Evolutionary conservation across 1,284 basidiomycete genomes (phyloP), one percentile per base, ranked within the genome.

Genomic region (Tilletiopsis washingtonensis): DNA sequence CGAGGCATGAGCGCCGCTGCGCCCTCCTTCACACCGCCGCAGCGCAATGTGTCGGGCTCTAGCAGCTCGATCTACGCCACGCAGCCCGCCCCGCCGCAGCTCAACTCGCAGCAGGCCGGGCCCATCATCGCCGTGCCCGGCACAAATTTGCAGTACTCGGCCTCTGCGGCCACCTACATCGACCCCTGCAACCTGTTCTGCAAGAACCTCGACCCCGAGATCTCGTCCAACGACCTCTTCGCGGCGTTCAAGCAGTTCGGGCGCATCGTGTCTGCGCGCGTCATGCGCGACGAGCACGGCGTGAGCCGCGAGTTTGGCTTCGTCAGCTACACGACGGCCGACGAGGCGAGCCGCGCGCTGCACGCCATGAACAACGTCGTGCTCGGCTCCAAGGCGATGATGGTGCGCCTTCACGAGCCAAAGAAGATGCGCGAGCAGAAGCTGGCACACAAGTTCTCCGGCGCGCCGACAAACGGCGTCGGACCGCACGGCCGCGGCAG

Each of bases 241-340:
- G 40, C 53, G 41, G 45, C 47, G 47, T 66, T 70, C 59, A 56
- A 65, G 34, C 42, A 42, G 3, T 70, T 49, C 53, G 71, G 73
- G 9, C 43, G 51, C 17, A 73, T 74, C 44, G 60, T 71, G 26
- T 89, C 89, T 71, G 90, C 90, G 23, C 82, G 89, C 51, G 88
- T 96, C 43, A 94, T 94, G 91, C 82, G 88, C 21, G 90, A 90
- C 66, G 85, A 90, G 61, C 77, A 68, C 44, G 85, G 86, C 20
- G 82, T 85, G 47, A 88, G 85, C 72, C 84, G 88, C 51, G 89
- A 89, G 4, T 96, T 93, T 69, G 91, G 91, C n/a, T 97, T 96
- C 68, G 91, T 96, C 51, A 88, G 86, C 23, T 96, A 70, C 60
- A 59, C 54, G 12, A 49, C 40, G 6, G 51, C 67, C 3, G 64